These are phyloP conservation scores for Plasmodium relictum DNA, from an alignment of 169 alveolate species.

Conservation along the genomic window DNA sequence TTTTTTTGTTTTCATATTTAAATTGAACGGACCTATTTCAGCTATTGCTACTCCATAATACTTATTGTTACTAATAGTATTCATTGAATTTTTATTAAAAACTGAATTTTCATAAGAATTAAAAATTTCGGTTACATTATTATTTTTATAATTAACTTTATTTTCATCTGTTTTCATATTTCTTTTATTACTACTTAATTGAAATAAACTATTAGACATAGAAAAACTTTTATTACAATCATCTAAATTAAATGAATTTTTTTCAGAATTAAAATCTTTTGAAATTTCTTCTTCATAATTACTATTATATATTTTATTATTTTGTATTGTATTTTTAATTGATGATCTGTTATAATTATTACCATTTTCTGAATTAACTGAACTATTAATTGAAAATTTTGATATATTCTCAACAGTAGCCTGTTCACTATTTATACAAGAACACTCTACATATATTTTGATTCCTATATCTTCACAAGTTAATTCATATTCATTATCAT, in stretches of 20 bases:
- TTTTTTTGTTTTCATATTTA: conserved; percentile 43
- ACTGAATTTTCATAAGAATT: conserved; percentile 18
- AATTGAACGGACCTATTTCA: conserved; percentile 52
- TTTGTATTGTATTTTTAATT: not conserved
- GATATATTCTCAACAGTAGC: not conserved
- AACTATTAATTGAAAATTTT: not conserved
- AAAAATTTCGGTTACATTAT: not conserved
- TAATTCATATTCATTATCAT: conserved; percentile 39
- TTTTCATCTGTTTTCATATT: not conserved
- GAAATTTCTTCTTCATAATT: not conserved
- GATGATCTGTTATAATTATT: not conserved
- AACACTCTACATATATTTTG: conserved; percentile 55
- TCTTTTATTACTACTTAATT: not conserved
- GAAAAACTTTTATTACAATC: not conserved
- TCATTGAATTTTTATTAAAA: conserved; percentile 3
- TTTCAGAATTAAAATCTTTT: not conserved
- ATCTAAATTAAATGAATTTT: too few species aligned
- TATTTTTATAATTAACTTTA: not conserved
- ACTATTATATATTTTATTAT: not conserved
- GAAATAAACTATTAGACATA: not conserved
- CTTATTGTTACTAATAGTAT: not conserved
- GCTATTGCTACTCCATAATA: conserved; percentile 58
- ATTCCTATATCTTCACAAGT: conserved; percentile 65
- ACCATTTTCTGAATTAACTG: not conserved
- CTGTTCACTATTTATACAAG: conserved; percentile 18